Base-by-base conservation (phyloP, 768 basidiomycete genomes). In the Phlebiopsis flavidoalba region DNA sequence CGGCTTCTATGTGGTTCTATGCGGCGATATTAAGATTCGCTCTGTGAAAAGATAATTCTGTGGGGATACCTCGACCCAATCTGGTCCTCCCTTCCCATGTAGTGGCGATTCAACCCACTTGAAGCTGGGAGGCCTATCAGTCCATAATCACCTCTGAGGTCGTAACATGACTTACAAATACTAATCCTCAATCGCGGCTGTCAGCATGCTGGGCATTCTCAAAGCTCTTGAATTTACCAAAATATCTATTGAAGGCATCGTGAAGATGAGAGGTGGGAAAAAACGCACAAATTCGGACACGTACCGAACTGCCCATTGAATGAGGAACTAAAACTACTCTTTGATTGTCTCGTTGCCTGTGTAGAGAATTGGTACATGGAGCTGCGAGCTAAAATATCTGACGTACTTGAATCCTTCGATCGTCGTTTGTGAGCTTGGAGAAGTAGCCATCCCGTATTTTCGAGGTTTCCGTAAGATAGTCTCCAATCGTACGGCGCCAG, bases 41-140 rank as follows among this genome's bases (percentile, higher is more conserved):
- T 40, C 14, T 35, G 3, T 21, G 21, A 53, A 22, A 46, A 43
- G 11, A 24, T 36, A 47, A n/a, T n/a, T n/a, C 17, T 14, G 26
- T 33, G 17, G 11, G 60, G 74, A 57, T 62, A 92, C 93, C 79
- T 98, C 95, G 12, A 96, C 94, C 96, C 96, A 98, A 26, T 83
- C 76, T 7, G 84, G 75, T 2, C 95, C 96, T 14, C 94, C 96
- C 1, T 81, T 80, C 8, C 94, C 95, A 64, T 88, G 85, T 47
- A 80, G 75, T 8, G 87, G 86, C 0, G 93, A 91, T 74, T 98
- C 96, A 0, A 96, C 95, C 96, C 96, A 99, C 77, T 97, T 96
- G 68, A 95, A 82, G 70, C 94, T 95, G 60, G 1, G 26, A 31
- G 26, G 26, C 26, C 26, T 31, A 6, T 31, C 6, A 31, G 26